Conservation (phyloP, 2,329 filamentous ascomycete species). For the Pseudogymnoascus sp. region DNA sequence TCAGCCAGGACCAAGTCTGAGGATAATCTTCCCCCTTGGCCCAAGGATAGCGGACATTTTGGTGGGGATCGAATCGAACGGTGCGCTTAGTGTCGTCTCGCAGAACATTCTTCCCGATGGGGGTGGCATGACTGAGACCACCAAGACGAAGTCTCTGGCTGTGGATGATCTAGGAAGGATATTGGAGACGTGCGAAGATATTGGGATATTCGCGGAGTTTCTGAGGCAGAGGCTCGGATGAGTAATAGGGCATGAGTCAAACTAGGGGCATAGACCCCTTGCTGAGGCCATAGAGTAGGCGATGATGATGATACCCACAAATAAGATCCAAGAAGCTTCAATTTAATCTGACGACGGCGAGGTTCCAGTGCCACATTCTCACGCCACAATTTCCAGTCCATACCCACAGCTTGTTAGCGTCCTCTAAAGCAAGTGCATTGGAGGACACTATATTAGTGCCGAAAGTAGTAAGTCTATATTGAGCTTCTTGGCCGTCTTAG, state of each 20-base stretch:
- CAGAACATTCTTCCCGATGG: slow-evolving; percentile 23
- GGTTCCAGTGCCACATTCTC: not conserved
- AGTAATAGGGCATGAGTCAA: not conserved
- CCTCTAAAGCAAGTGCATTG: not conserved
- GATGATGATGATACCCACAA: slow-evolving; percentile 4
- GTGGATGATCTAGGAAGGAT: slow-evolving; percentile 33
- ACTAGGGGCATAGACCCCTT: not conserved
- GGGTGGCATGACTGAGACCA: slow-evolving; percentile 11
- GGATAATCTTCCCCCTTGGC: slow-evolving; percentile 23
- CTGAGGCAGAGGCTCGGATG: slow-evolving; percentile 26
- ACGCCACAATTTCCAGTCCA: not conserved
- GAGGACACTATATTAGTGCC: not conserved
- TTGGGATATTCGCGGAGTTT: slow-evolving; percentile 46
- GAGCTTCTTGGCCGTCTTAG: not conserved
- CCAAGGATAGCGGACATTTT: slow-evolving; percentile 24
- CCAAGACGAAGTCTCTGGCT: slow-evolving; percentile 14
- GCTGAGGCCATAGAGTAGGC: not conserved
- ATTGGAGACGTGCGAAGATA: slow-evolving; percentile 39
- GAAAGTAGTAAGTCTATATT: not conserved
- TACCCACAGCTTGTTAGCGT: not conserved
- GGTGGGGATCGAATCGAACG: slow-evolving; percentile 25
- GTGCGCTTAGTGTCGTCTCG: slow-evolving; percentile 21
- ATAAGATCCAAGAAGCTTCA: not conserved
- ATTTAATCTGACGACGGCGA: not conserved
- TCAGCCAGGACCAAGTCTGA: slow-evolving; percentile 22